Base-by-base conservation (phyloP, 495 filamentous ascomycete species). In the Xylaria bambusicola region DNA sequence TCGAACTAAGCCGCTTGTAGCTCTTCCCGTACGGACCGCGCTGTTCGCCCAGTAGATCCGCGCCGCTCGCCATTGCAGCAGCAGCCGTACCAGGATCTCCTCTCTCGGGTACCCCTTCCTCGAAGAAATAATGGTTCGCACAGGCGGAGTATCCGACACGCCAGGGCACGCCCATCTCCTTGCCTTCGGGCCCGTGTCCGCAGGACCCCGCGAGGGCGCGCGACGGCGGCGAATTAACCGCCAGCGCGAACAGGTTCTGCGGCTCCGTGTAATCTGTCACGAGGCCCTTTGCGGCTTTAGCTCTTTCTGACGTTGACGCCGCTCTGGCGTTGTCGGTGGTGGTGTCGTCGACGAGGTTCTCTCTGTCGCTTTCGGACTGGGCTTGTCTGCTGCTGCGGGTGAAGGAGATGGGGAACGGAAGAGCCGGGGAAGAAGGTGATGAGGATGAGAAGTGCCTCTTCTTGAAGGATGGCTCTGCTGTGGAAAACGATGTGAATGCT, bases 261-360 rank as follows among this genome's bases (percentile, higher is more conserved):
- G 88, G 88, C 59, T 93, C 88, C 13, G 86, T 89, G 71, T 87
- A 91, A 68, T 92, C 89, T 10, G 84, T 67, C 15, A 90, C 75
- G 41, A 88, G 84, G 17, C 81, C 80, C 1, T 77, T 74, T 49
- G 73, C 72, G 46, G 66, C 58, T 53, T 75, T 70, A n/a, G 42
- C 40, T 17, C 3, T 35, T 47, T 15, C 8, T 12, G 24, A 21
- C 46, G 1, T 29, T 15, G 24, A 1, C 13, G 2, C 1, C 4
- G 10, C 10, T 5, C 10, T 33, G 29, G 29, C n/a, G n/a, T 33
- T 10, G 29, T 33, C 5, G 29, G 29, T 33, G 29, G 29, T 5
- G 29, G 29, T 33, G 5, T 5, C 29, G 29, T 5, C 5, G 29
- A 33, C 29, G 29, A 33, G 29, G 46, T 46, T 40, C 9, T 52